phyloP scores from a whole-genome alignment of 345 rosid species.

The Physaria fendleri region DNA sequence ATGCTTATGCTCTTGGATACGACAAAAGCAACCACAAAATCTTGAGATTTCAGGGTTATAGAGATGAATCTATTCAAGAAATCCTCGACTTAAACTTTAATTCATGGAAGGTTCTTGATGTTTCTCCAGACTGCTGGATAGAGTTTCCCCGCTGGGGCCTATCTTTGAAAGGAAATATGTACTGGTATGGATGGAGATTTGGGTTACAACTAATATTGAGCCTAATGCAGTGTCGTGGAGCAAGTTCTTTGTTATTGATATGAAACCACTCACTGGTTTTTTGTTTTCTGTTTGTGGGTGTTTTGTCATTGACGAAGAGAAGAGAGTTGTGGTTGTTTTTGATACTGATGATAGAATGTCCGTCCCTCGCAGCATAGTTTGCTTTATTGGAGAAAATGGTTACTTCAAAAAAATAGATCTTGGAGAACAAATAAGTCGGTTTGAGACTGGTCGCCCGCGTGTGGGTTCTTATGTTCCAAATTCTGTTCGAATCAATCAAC shows the following conservation, averaged over 20 bases:
- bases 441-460: neutral
- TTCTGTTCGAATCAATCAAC: neutral
- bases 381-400: neutral
- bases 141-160: neutral
- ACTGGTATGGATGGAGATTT: neutral
- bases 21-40: neutral
- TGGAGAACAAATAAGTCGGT: neutral
- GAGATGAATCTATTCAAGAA: neutral
- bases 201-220: neutral
- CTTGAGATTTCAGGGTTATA: neutral
- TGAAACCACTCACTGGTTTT: neutral
- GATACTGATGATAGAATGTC: neutral
- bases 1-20: neutral
- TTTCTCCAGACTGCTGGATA: neutral
- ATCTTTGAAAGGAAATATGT: neutral
- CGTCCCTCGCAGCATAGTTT: neutral
- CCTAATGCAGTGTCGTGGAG: neutral
- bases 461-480: neutral
- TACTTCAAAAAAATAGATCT: neutral
- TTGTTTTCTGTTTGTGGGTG: neutral
- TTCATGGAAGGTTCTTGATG: neutral
- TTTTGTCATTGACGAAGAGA: neutral
- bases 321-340: neutral
- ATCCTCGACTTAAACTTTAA: neutral
- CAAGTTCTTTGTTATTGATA: neutral